Percentiles rank a stretch among this genome's conserved stretches.
These are phyloP conservation scores for Gigaspora rosea DNA, from an alignment of 192 early-diverging fungal species.

Conservation along the genomic window DNA sequence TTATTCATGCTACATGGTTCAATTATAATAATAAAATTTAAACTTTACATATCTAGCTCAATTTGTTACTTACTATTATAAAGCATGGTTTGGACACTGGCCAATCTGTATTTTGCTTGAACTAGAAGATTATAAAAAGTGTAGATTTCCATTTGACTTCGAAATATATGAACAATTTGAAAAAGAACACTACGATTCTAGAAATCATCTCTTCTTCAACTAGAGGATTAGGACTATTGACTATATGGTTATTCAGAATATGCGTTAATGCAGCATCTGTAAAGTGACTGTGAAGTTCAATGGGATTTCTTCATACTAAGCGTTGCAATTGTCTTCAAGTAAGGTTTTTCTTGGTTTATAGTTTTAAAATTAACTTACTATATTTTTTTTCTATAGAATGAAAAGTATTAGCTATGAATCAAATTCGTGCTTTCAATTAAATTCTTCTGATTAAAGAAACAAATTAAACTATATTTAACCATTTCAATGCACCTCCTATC, in stretches of 20 bases:
- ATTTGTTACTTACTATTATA: no score
- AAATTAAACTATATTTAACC: no score
- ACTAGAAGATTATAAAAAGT: no score
- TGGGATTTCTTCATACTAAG: neutral
- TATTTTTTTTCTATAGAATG: neutral
- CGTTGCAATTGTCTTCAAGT: neutral
- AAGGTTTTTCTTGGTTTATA: neutral
- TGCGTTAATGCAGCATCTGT: constrained; percentile 30
- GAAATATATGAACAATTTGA: constrained; percentile 12
- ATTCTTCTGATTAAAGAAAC: no score
- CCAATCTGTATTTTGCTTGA: no score
- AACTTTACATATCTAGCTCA: neutral
- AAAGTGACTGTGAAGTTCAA: neutral
- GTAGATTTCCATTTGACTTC: no score
- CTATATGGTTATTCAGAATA: constrained; percentile 8
- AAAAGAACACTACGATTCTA: neutral
- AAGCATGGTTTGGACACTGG: no score
- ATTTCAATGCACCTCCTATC: no score
- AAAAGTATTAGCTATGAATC: no score
- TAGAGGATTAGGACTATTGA: neutral
- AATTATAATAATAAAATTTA: neutral
- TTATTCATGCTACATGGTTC: neutral
- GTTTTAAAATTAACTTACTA: neutral
- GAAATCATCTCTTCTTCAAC: neutral
- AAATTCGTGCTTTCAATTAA: no score